Conservation (phyloP, 2,329 filamentous ascomycete species). For the Diplodia corticola region DNA sequence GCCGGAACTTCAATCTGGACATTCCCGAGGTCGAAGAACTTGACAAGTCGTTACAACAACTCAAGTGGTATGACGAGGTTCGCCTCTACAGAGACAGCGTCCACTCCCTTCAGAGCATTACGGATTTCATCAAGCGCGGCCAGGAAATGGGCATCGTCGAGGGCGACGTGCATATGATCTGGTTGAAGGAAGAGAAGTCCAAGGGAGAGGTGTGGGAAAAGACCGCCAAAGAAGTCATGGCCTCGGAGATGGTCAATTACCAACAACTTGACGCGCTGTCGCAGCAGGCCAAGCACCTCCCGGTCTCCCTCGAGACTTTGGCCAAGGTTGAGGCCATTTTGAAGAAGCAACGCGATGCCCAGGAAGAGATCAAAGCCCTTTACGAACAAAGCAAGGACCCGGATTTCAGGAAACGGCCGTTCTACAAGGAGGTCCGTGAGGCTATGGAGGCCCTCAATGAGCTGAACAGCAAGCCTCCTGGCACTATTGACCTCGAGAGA, state of each 20-base stretch:
- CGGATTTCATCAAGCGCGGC: slow-evolving; percentile 75
- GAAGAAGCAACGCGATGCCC: slow-evolving; percentile 92
- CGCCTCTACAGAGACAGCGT: slow-evolving; percentile 63
- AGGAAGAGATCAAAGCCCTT: slow-evolving; percentile 80
- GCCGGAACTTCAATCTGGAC: slow-evolving; percentile 86
- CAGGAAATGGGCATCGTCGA: slow-evolving; percentile 74
- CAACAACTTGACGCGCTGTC: slow-evolving; percentile 91
- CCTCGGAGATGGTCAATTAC: slow-evolving; percentile 89
- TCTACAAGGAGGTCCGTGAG: slow-evolving; percentile 85
- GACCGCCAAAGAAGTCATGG: slow-evolving; percentile 89
- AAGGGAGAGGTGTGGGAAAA: slow-evolving; percentile 86
- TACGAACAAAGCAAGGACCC: slow-evolving; percentile 74
- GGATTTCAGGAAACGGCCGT: slow-evolving; percentile 77
- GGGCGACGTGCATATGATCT: slow-evolving; percentile 76
- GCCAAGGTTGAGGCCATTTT: slow-evolving; percentile 85
- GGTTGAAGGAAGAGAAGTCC: slow-evolving; percentile 72
- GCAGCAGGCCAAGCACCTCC: slow-evolving; percentile 74
- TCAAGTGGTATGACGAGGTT: slow-evolving; percentile 85
- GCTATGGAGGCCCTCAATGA: slow-evolving; percentile 85
- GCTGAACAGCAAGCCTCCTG: slow-evolving; percentile 87
- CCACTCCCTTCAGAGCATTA: slow-evolving; percentile 75
- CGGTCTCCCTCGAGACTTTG: slow-evolving; percentile 79
- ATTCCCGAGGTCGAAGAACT: slow-evolving; percentile 84
- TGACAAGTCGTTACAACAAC: slow-evolving; percentile 76
- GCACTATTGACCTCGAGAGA: slow-evolving; percentile 88